Evolutionary conservation across 306 rosid species (phyloP).

Genomic region (Clitoria ternatea): DNA sequence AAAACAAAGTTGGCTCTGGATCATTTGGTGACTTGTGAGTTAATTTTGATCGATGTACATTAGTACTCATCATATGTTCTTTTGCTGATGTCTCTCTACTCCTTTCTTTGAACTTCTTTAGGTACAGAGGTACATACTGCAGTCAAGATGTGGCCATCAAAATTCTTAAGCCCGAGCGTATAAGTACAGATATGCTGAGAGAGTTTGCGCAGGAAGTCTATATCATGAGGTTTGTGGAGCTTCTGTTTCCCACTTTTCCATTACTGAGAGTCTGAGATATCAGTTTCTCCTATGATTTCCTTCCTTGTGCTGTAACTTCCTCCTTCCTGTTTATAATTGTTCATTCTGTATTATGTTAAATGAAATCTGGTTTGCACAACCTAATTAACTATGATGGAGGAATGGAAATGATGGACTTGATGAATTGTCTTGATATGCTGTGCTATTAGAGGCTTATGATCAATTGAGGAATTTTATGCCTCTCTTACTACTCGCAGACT

Average conservation of each 20-base stretch:
- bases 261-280: too few species aligned
- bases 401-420: background rate
- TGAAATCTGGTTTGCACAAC: background rate
- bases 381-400: background rate
- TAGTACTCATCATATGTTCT: conserved; percentile 21
- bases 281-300: background rate
- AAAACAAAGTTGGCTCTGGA: conserved; percentile 93
- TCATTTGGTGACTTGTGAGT: conserved; percentile 96
- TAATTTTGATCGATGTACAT: conserved; percentile 25
- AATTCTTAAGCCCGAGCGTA: conserved; percentile 80
- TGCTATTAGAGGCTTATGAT: background rate
- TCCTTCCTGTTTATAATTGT: conserved; percentile 1
- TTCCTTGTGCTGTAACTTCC: conserved; percentile 6
- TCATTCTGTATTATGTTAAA: conserved; percentile 5
- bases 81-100: conserved; percentile 30
- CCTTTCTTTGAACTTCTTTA: conserved; percentile 34
- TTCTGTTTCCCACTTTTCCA: conserved; percentile 20
- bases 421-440: conserved; percentile 4
- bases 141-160: conserved; percentile 98
- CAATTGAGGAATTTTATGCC: background rate
- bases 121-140: conserved; percentile 90
- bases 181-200: conserved; percentile 76
- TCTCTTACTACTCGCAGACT: conserved; percentile 2
- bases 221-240: conserved; percentile 71
- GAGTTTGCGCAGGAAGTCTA: conserved; percentile 98